phyloP scores from a whole-genome alignment of 371 early-diverging fungal species.

The Mucor plumbeus region DNA sequence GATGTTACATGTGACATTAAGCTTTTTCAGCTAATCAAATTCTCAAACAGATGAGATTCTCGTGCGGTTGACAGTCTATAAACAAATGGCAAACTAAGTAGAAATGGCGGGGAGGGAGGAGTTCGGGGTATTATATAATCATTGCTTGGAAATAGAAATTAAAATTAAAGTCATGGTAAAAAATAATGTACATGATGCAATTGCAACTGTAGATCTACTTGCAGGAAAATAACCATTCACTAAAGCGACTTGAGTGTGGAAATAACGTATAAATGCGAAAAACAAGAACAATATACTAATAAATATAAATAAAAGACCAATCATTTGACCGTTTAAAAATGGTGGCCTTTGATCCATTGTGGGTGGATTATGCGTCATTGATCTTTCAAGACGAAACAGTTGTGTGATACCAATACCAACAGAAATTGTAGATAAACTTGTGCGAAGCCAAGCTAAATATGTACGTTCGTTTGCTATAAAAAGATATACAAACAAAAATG shows the following conservation, averaged over 20 bases:
- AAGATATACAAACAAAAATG: slow-evolving; percentile 14
- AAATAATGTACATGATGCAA: slow-evolving; percentile 46
- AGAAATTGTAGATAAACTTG: slow-evolving; percentile 76
- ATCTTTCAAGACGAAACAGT: slow-evolving; percentile 64
- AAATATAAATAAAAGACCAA: slow-evolving; percentile 64
- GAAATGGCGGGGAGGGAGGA: not conserved
- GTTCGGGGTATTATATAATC: slow-evolving; percentile 3
- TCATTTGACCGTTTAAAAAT: slow-evolving; percentile 40
- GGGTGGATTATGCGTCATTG: slow-evolving; percentile 28
- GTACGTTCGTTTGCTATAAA: slow-evolving; percentile 79
- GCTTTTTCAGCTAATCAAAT: not conserved
- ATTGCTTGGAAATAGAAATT: slow-evolving; percentile 13
- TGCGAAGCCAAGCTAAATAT: slow-evolving; percentile 80
- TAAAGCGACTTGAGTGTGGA: slow-evolving; percentile 71
- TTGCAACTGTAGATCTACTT: slow-evolving; percentile 62
- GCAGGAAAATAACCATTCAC: slow-evolving; percentile 76
- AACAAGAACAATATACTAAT: slow-evolving; percentile 68
- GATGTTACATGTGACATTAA: slow-evolving; percentile 11
- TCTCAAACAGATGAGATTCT: not conserved
- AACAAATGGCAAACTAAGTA: not conserved
- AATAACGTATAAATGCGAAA: slow-evolving; percentile 72
- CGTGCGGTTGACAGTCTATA: not conserved
- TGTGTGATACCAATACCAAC: slow-evolving; percentile 81
- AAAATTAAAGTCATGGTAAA: slow-evolving; percentile 37
- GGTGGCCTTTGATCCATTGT: slow-evolving; percentile 4